Evolutionary conservation across 2,329 filamentous ascomycete genomes (phyloP).

Genomic region (Fusarium lateritium): DNA sequence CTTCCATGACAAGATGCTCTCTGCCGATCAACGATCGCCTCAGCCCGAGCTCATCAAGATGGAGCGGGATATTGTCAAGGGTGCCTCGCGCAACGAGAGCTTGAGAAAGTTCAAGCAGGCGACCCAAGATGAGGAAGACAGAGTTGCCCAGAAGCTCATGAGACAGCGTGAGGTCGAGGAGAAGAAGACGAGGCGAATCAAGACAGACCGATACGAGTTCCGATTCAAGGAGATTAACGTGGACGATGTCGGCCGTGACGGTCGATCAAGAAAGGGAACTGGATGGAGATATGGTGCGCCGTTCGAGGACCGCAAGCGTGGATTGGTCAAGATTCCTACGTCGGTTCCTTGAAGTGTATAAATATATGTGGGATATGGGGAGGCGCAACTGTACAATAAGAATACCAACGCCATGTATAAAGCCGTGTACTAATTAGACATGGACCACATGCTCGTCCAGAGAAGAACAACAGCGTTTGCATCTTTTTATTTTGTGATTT

Average conservation of each 20-base stretch:
- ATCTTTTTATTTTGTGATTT: slow-evolving; percentile 10
- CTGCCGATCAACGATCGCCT: slow-evolving; percentile 73
- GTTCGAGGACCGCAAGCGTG: slow-evolving; percentile 73
- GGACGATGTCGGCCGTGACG: slow-evolving; percentile 69
- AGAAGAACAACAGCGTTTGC: slow-evolving; percentile 27
- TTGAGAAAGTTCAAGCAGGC: slow-evolving; percentile 58
- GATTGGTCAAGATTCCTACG: slow-evolving; percentile 77
- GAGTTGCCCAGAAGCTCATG: slow-evolving; percentile 54
- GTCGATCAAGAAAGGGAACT: slow-evolving; percentile 65
- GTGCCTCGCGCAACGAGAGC: slow-evolving; percentile 56
- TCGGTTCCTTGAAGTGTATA: slow-evolving; percentile 65
- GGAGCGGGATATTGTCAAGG: slow-evolving; percentile 63
- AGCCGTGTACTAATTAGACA: slow-evolving; percentile 42
- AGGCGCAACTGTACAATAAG: slow-evolving; percentile 46
- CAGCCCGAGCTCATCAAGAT: slow-evolving; percentile 73
- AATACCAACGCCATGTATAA: slow-evolving; percentile 46
- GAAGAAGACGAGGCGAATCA: slow-evolving; percentile 60
- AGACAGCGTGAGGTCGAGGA: slow-evolving; percentile 56
- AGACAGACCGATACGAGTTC: slow-evolving; percentile 72
- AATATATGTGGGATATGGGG: slow-evolving; percentile 33
- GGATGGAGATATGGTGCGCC: slow-evolving; percentile 77
- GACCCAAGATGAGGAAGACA: slow-evolving; percentile 61
- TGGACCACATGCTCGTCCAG: slow-evolving; percentile 23
- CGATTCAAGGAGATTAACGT: slow-evolving; percentile 72
- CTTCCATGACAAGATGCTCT: slow-evolving; percentile 72